phyloP scores from a whole-genome alignment of 2,329 filamentous ascomycete species.

The Aspergillus piperis region DNA sequence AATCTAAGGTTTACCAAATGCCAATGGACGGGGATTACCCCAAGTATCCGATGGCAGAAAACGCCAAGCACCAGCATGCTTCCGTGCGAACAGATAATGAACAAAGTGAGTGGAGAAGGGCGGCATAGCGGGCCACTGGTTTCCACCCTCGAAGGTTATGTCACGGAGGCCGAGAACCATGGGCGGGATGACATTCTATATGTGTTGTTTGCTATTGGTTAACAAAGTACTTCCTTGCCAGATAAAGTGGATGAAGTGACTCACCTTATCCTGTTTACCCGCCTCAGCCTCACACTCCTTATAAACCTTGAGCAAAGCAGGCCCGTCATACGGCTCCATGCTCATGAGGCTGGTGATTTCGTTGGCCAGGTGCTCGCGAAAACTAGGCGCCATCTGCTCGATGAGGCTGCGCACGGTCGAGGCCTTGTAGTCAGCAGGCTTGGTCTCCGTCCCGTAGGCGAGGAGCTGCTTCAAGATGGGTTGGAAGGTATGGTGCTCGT shows the following conservation, averaged over 20 bases:
- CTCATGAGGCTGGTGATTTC: neutral
- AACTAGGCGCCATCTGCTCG: neutral
- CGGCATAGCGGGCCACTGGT: conserved; percentile 6
- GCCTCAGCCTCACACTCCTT: conserved; percentile 2
- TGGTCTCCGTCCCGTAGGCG: neutral
- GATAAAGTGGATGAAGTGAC: neutral
- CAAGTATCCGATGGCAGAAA: conserved; percentile 8
- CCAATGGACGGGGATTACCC: neutral
- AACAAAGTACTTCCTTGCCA: neutral
- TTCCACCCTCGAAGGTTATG: conserved; percentile 5
- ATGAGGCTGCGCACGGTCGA: neutral
- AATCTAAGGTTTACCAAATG: neutral
- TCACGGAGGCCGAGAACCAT: conserved; percentile 5
- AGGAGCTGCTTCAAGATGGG: neutral
- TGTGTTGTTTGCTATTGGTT: neutral
- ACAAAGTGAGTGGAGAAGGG: neutral
- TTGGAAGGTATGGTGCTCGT: conserved; percentile 2
- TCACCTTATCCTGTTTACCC: conserved; percentile 1
- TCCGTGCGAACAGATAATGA: conserved; percentile 1
- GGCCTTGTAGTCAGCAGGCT: neutral
- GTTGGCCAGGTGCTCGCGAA: neutral
- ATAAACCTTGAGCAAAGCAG: neutral
- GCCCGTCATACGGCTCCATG: conserved; percentile 1
- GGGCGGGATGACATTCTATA: neutral
- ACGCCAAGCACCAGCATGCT: conserved; percentile 4